Evolutionary conservation across 768 basidiomycete genomes (phyloP).

Genomic region (Coprinopsis marcescibilis): DNA sequence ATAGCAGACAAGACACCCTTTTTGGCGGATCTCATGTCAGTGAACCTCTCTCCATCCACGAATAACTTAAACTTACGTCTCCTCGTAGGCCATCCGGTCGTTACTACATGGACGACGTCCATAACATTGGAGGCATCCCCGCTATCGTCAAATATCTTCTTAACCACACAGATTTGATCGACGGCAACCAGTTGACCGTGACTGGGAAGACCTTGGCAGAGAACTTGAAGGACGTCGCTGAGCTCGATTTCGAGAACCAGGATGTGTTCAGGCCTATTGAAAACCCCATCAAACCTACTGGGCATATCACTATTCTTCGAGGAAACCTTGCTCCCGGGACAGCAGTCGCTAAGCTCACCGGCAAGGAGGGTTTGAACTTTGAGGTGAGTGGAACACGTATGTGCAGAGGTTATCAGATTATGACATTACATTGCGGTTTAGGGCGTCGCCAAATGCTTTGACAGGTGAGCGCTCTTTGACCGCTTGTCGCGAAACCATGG

Average conservation of each 20-base stretch:
- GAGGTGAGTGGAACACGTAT: conserved; percentile 41
- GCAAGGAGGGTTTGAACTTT: conserved; percentile 84
- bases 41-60: neutral
- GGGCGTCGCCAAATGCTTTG: conserved; percentile 76
- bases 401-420: neutral
- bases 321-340: conserved; percentile 87
- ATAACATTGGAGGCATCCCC: conserved; percentile 80
- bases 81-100: conserved; percentile 65
- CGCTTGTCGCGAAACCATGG: neutral
- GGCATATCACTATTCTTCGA: conserved; percentile 80
- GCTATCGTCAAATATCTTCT: conserved; percentile 80
- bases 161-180: conserved; percentile 71
- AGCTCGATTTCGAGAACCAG: conserved; percentile 66
- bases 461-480: conserved; percentile 37
- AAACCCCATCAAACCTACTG: conserved; percentile 81
- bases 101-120: conserved; percentile 89
- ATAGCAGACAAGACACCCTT: conserved; percentile 78
- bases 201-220: conserved; percentile 88
- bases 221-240: conserved; percentile 74
- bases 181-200: conserved; percentile 80
- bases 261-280: conserved; percentile 68
- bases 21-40: conserved; percentile 66
- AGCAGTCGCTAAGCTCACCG: conserved; percentile 90
- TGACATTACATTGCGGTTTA: conserved; percentile 20
- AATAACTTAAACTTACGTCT: neutral